Evolutionary conservation across 192 early-diverging fungal species (phyloP), one percentile per base, ranked within the genome.

Genomic region (Coemansia sp.): DNA sequence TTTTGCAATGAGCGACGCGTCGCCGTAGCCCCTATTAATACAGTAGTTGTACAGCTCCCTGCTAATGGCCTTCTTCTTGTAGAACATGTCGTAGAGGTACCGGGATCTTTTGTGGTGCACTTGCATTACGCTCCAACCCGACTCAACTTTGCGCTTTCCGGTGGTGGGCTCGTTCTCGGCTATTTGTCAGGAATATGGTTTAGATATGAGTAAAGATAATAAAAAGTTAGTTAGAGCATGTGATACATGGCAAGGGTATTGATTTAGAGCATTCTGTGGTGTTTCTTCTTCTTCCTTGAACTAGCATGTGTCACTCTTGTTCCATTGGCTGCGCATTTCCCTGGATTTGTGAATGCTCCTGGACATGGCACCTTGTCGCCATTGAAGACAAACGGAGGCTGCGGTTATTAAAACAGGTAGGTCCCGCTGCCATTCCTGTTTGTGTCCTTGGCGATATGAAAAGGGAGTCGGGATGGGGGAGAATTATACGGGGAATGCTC

Each of bases 81-180:
- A 95, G 72, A 90, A 98, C 58, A 98, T 82, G 72, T 99, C 98
- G 68, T 92, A 99, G 36, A 98, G 85, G 87, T 98, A 98, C 49
- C 95, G 86, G 22, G 97, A 93, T 52, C 97, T 91, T 80, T 99
- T 96, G 82, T 99, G 96, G 76, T 99, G 96, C 36, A 99, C 81
- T 37, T 93, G 88, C 78, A 97, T 96, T 41, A 99, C 92, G 11
- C 92, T 88, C 98, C 98, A 99, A 36, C 89, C 72, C 45, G 94
- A 87, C 85, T 99, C 95, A 19, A 89, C 87, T 71, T 92, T 92
- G 73, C 98, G 92, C 77, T 96, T 98, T 55, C 94, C 95, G 67
- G 95, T 91, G 65, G 91, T 90, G 9, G 92, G 85, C 66, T 97
- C 96, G 77, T 95, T 98, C 74, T 99, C 97, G 71, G 92, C 96